Base-by-base conservation (phyloP, 139 green algal species). In the Zygnema cylindricum region DNA sequence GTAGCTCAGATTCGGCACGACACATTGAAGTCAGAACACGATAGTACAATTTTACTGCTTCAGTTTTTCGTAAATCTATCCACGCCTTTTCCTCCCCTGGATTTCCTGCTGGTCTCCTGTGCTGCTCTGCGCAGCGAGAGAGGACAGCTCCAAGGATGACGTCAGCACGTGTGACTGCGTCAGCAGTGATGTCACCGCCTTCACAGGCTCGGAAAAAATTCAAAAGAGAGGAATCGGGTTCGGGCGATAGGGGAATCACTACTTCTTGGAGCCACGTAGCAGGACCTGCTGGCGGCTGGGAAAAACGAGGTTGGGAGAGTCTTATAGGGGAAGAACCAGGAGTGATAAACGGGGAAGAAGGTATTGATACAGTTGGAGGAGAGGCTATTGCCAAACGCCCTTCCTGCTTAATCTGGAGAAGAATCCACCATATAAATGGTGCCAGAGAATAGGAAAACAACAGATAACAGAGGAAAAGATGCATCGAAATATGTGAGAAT, bases 41-140 rank as follows among this genome's bases (percentile, higher is more conserved):
- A 69, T 92, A 95, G 92, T 96, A 97, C 41, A 97, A 89, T 88
- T 94, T 95, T 33, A 92, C 41, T 0, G 90, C 92, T 86, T 96
- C 88, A 84, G 49, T 21, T 42, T 41, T 49, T 25, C 88, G 1
- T 32, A 39, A 25, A 22, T 88, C 36, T 21, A 78, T 38, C 85
- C 85, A 90, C 22, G 36, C 38, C 7, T 42, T n/a, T 41, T 88
- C 83, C 73, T 43, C 40, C 11, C 49, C 49, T 7, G 7, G 7
- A 25, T 16, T 16, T 63, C 49, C 49, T 16, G 16, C 49, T 63
- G 7, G 7, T 16, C 49, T 16, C 16, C 49, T 16, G 7, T 63
- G 7, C 7, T 63, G 49, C 7, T 16, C 49, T 16, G 16, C 49
- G 16, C 49, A 63, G 49, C 49, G 49, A 16, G 49, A 63, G 49